Conservation (phyloP, 352 stramenopile species). For the Thalassiosira oceanica region DNA sequence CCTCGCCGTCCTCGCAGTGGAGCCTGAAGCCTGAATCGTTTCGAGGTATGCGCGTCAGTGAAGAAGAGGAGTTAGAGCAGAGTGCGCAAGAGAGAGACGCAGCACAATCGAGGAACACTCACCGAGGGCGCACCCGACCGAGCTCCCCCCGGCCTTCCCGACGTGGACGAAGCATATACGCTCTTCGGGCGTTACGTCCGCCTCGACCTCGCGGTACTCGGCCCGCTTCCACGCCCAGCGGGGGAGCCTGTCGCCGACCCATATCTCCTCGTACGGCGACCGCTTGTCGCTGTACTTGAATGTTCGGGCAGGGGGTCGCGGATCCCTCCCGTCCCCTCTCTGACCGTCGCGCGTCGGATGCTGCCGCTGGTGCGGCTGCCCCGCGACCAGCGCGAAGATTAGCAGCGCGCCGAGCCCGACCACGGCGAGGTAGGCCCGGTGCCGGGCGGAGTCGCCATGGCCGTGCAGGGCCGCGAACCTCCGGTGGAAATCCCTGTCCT, state of each 20-base stretch:
- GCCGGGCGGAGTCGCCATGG: background rate
- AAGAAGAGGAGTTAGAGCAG: too few relatives aligned
- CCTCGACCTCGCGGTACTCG: conserved; percentile 20
- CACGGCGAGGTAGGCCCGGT: background rate
- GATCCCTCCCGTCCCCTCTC: background rate
- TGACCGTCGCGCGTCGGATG: background rate
- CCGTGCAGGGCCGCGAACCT: background rate
- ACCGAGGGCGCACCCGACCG: conserved; percentile 34
- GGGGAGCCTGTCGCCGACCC: conserved; percentile 5
- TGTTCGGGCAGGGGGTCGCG: background rate
- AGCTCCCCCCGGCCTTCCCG: conserved; percentile 38
- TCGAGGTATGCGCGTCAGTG: too few relatives aligned
- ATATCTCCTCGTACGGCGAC: conserved; percentile 46
- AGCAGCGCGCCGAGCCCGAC: too few relatives aligned
- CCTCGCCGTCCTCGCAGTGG: too few relatives aligned
- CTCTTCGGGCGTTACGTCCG: conserved; percentile 18
- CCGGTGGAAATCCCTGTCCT: conserved; percentile 2
- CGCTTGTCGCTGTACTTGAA: conserved; percentile 8
- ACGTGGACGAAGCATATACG: conserved; percentile 51
- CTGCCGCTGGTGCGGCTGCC: too few relatives aligned
- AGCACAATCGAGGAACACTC: too few relatives aligned
- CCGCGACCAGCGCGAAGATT: too few relatives aligned
- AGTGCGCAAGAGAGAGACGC: too few relatives aligned
- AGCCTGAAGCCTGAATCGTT: conserved; percentile 43
- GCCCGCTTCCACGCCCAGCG: conserved; percentile 33